Evolutionary conservation across 2,329 filamentous ascomycete genomes (phyloP).

Genomic region (Malbranchea zuffiana): DNA sequence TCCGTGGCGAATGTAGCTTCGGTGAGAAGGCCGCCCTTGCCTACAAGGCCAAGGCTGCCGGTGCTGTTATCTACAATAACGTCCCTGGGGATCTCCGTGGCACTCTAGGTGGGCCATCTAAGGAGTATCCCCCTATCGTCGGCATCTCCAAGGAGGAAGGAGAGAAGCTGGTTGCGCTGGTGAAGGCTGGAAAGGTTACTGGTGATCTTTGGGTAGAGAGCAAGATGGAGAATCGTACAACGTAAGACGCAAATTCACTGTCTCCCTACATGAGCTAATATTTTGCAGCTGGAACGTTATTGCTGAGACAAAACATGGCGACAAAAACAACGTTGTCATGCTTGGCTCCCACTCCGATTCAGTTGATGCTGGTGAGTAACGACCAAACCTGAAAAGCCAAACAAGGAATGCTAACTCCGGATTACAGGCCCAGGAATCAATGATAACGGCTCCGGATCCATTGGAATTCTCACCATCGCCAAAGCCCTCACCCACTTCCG

Average conservation of each 20-base stretch:
- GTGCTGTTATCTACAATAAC: slow-evolving; percentile 65
- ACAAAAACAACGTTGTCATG: slow-evolving; percentile 48
- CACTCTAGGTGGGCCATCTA: slow-evolving; percentile 52
- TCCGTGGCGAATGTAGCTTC: slow-evolving; percentile 60
- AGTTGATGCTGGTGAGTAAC: slow-evolving; percentile 35
- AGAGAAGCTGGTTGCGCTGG: slow-evolving; percentile 42
- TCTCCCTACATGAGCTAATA: slow-evolving; percentile 15
- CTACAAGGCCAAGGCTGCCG: slow-evolving; percentile 57
- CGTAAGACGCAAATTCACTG: slow-evolving; percentile 18
- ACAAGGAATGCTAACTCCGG: not conserved
- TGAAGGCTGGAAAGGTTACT: slow-evolving; percentile 36
- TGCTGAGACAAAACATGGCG: slow-evolving; percentile 48
- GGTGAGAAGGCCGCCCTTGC: slow-evolving; percentile 59
- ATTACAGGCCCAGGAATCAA: slow-evolving; percentile 58
- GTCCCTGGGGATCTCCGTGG: slow-evolving; percentile 52
- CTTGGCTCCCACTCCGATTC: slow-evolving; percentile 53
- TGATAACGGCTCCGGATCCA: slow-evolving; percentile 61
- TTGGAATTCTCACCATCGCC: slow-evolving; percentile 49
- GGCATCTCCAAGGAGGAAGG: slow-evolving; percentile 53
- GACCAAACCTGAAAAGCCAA: not conserved
- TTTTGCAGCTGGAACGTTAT: slow-evolving; percentile 44
- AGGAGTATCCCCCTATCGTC: slow-evolving; percentile 57
- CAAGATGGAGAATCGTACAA: slow-evolving; percentile 38
- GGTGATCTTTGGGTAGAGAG: slow-evolving; percentile 35
- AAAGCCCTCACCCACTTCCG: slow-evolving; percentile 57